Conservation (phyloP, 305 asterid species). For the Fraxinus dipetala region DNA sequence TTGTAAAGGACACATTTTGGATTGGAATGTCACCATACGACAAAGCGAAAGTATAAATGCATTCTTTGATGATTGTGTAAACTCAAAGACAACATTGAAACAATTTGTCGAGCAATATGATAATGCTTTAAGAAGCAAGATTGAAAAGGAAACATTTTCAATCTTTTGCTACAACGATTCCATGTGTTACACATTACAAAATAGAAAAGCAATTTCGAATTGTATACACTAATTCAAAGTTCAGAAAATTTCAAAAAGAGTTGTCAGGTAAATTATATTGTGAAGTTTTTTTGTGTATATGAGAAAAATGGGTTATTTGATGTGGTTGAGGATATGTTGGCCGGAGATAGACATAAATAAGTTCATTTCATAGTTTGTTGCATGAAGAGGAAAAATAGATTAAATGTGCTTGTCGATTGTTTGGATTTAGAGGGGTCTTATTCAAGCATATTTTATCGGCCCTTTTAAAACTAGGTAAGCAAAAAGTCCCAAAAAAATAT, state of each 20-base stretch:
- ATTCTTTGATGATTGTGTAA: too few relatives aligned
- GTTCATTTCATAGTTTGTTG: background rate
- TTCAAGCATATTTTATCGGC: background rate
- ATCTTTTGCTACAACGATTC: background rate
- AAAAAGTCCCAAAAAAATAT: background rate
- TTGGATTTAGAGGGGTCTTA: background rate
- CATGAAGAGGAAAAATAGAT: background rate
- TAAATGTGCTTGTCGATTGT: background rate
- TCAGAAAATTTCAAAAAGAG: background rate
- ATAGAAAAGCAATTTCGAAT: background rate
- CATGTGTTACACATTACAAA: background rate
- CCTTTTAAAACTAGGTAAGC: background rate
- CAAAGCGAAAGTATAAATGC: too few relatives aligned
- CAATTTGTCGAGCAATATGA: too few relatives aligned
- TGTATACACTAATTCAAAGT: background rate
- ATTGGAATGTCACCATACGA: too few relatives aligned
- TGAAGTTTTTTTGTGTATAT: background rate
- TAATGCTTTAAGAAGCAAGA: background rate
- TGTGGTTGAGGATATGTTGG: background rate
- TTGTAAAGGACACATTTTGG: background rate
- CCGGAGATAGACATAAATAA: background rate
- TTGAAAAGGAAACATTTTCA: background rate
- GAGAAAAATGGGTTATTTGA: background rate
- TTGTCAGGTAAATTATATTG: background rate
- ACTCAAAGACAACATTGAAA: too few relatives aligned